A percentile compares a stretch with the other conserved stretches of the same genome.
phyloP scores from a whole-genome alignment of 2,329 filamentous ascomycete genomes.

The Nakataea oryzae region DNA sequence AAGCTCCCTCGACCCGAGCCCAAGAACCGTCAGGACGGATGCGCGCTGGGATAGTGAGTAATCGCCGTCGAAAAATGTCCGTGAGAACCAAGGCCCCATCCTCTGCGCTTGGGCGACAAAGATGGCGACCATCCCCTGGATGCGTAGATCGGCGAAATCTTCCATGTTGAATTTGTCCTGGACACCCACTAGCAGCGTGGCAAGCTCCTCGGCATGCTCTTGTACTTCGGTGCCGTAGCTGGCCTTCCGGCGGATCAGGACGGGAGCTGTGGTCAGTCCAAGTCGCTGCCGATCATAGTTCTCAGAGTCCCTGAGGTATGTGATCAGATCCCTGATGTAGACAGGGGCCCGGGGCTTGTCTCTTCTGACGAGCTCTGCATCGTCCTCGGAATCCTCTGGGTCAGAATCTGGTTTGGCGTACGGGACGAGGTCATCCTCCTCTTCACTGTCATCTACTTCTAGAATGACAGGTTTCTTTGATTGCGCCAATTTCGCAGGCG shows the following conservation, averaged over 20 bases:
- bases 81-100: conserved; percentile 77
- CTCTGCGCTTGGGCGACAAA: conserved; percentile 63
- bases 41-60: conserved; percentile 80
- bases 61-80: conserved; percentile 83
- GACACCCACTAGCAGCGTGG: conserved; percentile 64
- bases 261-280: conserved; percentile 64
- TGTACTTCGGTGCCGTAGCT: conserved; percentile 80
- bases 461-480: conserved; percentile 39
- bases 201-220: conserved; percentile 75
- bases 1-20: conserved; percentile 72
- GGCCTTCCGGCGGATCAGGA: conserved; percentile 78
- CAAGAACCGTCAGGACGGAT: conserved; percentile 70
- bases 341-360: conserved; percentile 79
- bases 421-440: conserved; percentile 59
- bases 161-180: conserved; percentile 80
- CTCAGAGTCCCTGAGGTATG: conserved; percentile 69
- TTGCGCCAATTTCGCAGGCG: conserved; percentile 20
- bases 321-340: conserved; percentile 78
- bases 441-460: conserved; percentile 52
- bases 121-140: conserved; percentile 75
- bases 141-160: conserved; percentile 61
- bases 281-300: conserved; percentile 77
- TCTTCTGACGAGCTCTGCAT: conserved; percentile 74
- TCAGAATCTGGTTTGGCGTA: conserved; percentile 86
- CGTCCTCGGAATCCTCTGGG: conserved; percentile 83